Evolutionary conservation across 2,329 filamentous ascomycete genomes (phyloP), one percentile per base, ranked within the genome.

Genomic region (Xylariaceae sp.): DNA sequence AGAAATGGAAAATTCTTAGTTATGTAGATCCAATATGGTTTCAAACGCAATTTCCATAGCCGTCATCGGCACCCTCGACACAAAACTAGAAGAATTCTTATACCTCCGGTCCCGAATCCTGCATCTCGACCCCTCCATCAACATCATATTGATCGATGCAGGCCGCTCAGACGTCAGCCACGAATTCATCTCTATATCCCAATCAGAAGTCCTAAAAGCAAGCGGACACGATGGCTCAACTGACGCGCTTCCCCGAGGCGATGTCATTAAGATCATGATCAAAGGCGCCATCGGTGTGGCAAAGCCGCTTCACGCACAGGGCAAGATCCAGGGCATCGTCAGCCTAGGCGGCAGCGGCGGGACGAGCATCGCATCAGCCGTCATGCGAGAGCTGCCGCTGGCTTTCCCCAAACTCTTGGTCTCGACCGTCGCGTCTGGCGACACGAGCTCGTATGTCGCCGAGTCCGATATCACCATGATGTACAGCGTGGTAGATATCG

Each of bases 341-440:
- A 71, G 70, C 0, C 71, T 80, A 0, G 83, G 80, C 7, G 83
- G 83, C 0, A 83, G 78, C 1, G 73, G 78, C 17, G 79, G 79
- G 0, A 85, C 82, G 0, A 74, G 76, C 2, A 67, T 87, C 9
- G 73, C 74, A 0, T 71, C 81, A 0, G 64, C 72, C 0, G 71
- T 79, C 0, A 85, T 87, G 81, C 68, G 78, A 12, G 63, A 72
- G 0, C 56, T 83, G 0, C 82, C 83, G 0, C 67, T 87, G 11
- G 81, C 81, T 0, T 74, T 87, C 38, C 83, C 84, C 0, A 87
- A 87, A 53, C 50, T 87, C 34, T 81, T 87, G 39, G 78, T 87
- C 2, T 83, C 78, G 17, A 87, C 84, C 0, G 76, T 87, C 51
- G 82, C 82, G 0, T 82, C 78, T 24, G 81, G 83, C 3, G 78